These are phyloP conservation scores for Trichoderma asperelloides DNA, from an alignment of 495 filamentous ascomycete genomes.

Conservation along the genomic window DNA sequence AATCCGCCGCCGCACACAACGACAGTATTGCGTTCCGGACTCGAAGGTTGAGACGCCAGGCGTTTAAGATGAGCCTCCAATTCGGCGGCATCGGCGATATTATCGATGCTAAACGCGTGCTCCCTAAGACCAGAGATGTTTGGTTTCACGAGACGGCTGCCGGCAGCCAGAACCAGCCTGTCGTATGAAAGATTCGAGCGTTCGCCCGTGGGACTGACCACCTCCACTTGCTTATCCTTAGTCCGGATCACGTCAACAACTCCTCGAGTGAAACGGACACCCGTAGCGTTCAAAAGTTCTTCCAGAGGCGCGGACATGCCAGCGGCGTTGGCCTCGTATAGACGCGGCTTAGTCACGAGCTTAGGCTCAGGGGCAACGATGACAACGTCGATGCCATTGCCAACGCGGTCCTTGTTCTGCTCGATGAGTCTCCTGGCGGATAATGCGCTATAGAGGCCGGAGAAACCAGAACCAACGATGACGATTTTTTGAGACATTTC, in stretches of 20 bases:
- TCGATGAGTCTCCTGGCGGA: conserved; percentile 24
- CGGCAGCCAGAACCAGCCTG: conserved; percentile 27
- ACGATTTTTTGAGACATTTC: conserved; percentile 8
- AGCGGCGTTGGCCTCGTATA: conserved; percentile 26
- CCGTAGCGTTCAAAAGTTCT: conserved; percentile 19
- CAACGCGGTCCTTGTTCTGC: conserved; percentile 11
- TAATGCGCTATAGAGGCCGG: conserved; percentile 28
- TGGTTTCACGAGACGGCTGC: conserved; percentile 24
- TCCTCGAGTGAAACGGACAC: conserved; percentile 19
- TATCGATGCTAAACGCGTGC: conserved; percentile 26
- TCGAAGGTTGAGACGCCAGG: conserved; percentile 13
- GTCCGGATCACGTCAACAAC: conserved; percentile 19
- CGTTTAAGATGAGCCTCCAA: conserved; percentile 14
- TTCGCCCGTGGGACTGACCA: conserved; percentile 12
- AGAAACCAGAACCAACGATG: conserved; percentile 27
- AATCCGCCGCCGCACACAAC: conserved; percentile 20
- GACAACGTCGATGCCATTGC: conserved; percentile 18
- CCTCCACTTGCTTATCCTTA: conserved; percentile 15
- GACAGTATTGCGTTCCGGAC: conserved; percentile 17
- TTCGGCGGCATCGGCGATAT: conserved; percentile 18
- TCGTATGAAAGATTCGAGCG: conserved; percentile 18
- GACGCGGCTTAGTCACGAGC: conserved; percentile 24
- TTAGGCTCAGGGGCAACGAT: conserved; percentile 24
- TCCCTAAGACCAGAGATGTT: conserved; percentile 19
- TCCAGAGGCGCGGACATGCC: conserved; percentile 18